Evolutionary conservation across 2,329 filamentous ascomycete species (phyloP).

Genomic region (Aspergillus sp.): DNA sequence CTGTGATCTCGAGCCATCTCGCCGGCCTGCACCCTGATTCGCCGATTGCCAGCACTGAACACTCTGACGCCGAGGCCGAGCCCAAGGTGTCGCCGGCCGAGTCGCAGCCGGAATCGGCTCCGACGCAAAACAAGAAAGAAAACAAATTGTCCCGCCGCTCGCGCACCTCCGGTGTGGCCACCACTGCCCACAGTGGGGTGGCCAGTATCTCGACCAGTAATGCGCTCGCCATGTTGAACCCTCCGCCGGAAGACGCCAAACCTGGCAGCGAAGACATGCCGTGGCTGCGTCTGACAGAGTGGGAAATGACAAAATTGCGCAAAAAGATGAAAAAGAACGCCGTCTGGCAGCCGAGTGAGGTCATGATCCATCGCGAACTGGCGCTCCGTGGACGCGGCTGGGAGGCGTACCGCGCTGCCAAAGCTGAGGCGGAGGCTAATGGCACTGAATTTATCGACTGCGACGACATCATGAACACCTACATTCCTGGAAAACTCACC

Average conservation of each 20-base stretch:
- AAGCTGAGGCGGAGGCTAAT: conserved; percentile 49
- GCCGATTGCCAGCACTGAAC: conserved; percentile 47
- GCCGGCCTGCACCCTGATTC: conserved; percentile 43
- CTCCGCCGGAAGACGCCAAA: conserved; percentile 59
- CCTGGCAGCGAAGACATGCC: conserved; percentile 61
- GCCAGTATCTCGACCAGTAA: conserved; percentile 61
- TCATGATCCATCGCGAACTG: conserved; percentile 66
- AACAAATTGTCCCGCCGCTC: conserved; percentile 35
- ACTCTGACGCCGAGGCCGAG: conserved; percentile 42
- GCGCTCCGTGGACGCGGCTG: conserved; percentile 56
- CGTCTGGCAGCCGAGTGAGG: conserved; percentile 65
- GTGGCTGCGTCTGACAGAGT: conserved; percentile 65
- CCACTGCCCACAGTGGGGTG: conserved; percentile 3
- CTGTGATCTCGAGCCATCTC: conserved; percentile 35
- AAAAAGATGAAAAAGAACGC: conserved; percentile 72
- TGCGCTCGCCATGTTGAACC: conserved; percentile 57
- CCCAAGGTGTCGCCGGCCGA: conserved; percentile 24
- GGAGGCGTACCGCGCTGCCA: conserved; percentile 50
- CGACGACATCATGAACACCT: conserved; percentile 41
- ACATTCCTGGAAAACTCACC: conserved; percentile 38
- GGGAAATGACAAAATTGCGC: conserved; percentile 64
- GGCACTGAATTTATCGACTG: conserved; percentile 61
- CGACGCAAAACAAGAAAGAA: conserved; percentile 38
- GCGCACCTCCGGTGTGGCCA: conserved; percentile 13
- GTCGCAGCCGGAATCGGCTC: conserved; percentile 16